Base-by-base conservation (phyloP, 1,139 yeast genomes). In the Groenewaldozyma sp. region DNA sequence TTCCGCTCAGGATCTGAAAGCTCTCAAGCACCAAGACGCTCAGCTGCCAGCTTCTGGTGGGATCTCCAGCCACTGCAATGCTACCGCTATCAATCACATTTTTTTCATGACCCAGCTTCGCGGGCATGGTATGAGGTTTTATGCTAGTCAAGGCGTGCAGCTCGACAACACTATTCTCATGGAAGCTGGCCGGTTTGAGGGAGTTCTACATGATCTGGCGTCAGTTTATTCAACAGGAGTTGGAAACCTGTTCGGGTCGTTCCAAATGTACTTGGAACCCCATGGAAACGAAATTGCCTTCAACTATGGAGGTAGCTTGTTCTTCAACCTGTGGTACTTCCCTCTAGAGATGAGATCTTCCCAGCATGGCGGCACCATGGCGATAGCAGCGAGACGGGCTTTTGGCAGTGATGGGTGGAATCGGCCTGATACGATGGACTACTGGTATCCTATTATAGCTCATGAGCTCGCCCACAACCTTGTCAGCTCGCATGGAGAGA, bases 391-490 rank as follows among this genome's bases (percentile, higher is more conserved):
- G 11, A 7, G 26, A 7, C 26, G 26, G 10, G 10, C 26, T 11
- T 22, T 22, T 7, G 26, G 26, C 26, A 7, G 11, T 11, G 11
- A 11, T 22, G 26, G 11, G 11, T 44, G 52, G 50, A 37, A 45
- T 37, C 45, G 46, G 26, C 42, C 40, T 6, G 46, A 48, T n/a
- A 45, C 59, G 10, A 38, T 58, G 35, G 59, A 60, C 40, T 64
- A 51, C 45, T 65, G 69, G 67, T 65, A 51, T 39, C 60, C 67
- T 2, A 56, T 64, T 4, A 49, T 61, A 42, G 68, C 69, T 1
- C 70, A 65, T 39, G 70, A 65, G 43, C 45, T 65, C 38, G 69
- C 70, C 2, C 70, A 65, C 47, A 65, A 65, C 42, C 38, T 64
- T 31, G 61, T 51, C 3, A 17, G 47, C 1, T 49, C 55, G 11